Evolutionary conservation across 768 basidiomycete species (phyloP).

Genomic region (Harrya chromipes): DNA sequence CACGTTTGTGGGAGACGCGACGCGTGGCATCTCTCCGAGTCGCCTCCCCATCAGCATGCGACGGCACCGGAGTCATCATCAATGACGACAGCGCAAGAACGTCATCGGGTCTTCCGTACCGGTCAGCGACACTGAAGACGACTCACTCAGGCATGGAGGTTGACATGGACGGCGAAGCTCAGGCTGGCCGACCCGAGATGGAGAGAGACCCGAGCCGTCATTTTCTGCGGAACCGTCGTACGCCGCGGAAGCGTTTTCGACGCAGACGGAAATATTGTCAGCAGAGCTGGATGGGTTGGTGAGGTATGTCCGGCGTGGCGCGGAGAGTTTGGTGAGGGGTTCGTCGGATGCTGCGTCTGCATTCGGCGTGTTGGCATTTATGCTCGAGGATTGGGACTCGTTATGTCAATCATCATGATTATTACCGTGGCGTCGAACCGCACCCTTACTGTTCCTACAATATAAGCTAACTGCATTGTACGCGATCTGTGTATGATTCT

Average conservation of each 20-base stretch:
- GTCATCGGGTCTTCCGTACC: slow-evolving; percentile 59
- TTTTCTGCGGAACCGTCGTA: slow-evolving; percentile 41
- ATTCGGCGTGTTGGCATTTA: slow-evolving; percentile 72
- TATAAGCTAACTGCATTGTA: too few relatives aligned
- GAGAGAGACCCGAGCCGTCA: slow-evolving; percentile 30
- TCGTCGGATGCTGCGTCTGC: slow-evolving; percentile 56
- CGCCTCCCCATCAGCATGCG: slow-evolving; percentile 48
- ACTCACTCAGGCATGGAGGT: slow-evolving; percentile 39
- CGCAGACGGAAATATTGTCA: slow-evolving; percentile 60
- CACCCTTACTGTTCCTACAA: too few relatives aligned
- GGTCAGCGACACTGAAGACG: slow-evolving; percentile 30
- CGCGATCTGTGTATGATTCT: too few relatives aligned
- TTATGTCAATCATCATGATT: too few relatives aligned
- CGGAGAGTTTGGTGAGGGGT: slow-evolving; percentile 65
- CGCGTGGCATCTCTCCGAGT: slow-evolving; percentile 48
- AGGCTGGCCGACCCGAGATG: slow-evolving; percentile 22
- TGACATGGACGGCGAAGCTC: slow-evolving; percentile 11
- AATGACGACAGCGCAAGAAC: slow-evolving; percentile 51
- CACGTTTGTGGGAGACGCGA: slow-evolving; percentile 57
- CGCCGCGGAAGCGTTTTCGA: slow-evolving; percentile 46
- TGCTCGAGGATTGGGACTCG: slow-evolving; percentile 75
- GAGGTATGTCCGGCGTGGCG: slow-evolving; percentile 62
- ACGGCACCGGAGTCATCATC: slow-evolving; percentile 62
- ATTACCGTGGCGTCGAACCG: too few relatives aligned
- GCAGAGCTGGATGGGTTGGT: slow-evolving; percentile 70